Evolutionary conservation across 164 flowering plant species (phyloP).

Genomic region (Stephania yunnanensis): DNA sequence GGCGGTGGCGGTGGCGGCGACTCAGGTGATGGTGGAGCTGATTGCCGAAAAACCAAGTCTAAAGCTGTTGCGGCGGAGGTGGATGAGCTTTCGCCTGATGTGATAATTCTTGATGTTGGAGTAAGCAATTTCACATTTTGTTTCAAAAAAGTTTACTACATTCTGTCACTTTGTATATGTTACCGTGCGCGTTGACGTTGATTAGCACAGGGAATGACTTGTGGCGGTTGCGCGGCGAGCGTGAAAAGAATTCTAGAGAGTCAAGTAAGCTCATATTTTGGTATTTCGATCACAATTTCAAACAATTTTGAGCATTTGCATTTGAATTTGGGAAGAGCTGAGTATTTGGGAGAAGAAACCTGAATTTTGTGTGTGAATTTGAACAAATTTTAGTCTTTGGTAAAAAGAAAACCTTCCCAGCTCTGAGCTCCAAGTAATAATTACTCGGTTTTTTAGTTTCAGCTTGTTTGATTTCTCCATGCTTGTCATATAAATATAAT

Average conservation of each 20-base stretch:
- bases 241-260: constrained; percentile 84
- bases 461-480: neutral
- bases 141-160: neutral
- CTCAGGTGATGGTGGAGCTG: constrained; percentile 22
- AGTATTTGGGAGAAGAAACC: neutral
- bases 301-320: neutral
- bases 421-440: too few species aligned
- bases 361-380: too few species aligned
- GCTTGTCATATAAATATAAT: too few species aligned
- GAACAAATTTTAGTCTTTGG: too few species aligned
- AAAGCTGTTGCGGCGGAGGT: constrained; percentile 40
- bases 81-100: constrained; percentile 47
- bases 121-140: constrained; percentile 29
- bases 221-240: constrained; percentile 92
- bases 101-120: constrained; percentile 84
- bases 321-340: too few species aligned
- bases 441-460: neutral
- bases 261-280: constrained; percentile 45
- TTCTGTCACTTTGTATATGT: neutral
- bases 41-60: constrained; percentile 32
- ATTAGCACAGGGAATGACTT: constrained; percentile 69
- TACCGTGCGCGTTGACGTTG: neutral
- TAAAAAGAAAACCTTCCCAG: too few species aligned
- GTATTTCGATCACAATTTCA: neutral
- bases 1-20: constrained; percentile 37